A percentile compares a stretch with the other conserved stretches of the same genome.
Evolutionary conservation across 352 stramenopile species (phyloP).

Genomic region (Globisporangium barbulae): DNA sequence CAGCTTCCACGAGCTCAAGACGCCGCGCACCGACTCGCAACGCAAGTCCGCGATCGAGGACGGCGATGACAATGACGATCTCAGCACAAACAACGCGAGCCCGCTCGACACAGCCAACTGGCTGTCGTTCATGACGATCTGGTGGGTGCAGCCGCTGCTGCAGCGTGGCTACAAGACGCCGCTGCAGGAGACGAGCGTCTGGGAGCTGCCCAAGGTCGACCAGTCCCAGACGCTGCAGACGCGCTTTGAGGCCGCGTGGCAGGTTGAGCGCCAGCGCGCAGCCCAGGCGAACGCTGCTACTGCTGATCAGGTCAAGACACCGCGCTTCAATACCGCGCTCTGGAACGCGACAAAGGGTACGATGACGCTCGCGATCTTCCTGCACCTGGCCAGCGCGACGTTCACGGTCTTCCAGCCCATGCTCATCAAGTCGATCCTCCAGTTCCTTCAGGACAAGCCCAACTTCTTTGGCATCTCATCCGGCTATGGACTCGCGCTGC

Average conservation of each 20-base stretch:
- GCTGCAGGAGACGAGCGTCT: conserved; percentile 38
- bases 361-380: conserved; percentile 25
- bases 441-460: conserved; percentile 33
- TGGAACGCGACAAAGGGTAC: conserved; percentile 41
- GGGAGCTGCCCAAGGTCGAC: conserved; percentile 37
- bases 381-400: conserved; percentile 35
- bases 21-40: conserved; percentile 1
- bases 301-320: conserved; percentile 16
- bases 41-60: conserved; percentile 10
- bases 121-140: conserved; percentile 47
- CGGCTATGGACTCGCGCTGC: conserved; percentile 40
- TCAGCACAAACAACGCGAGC: conserved; percentile 1
- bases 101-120: conserved; percentile 35
- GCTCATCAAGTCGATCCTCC: conserved; percentile 57
- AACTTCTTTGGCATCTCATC: conserved; percentile 44
- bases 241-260: conserved; percentile 46
- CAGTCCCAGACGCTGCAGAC: conserved; percentile 32
- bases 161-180: conserved; percentile 25
- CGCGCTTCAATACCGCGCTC: conserved; percentile 44
- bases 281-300: not conserved
- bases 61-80: not conserved
- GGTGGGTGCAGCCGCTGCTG: conserved; percentile 52
- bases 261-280: conserved; percentile 15
- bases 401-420: conserved; percentile 45
- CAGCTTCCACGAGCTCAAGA: conserved; percentile 18